Base-by-base conservation (phyloP, 2,329 filamentous ascomycete genomes). In the Ilyonectria mors-panacis region DNA sequence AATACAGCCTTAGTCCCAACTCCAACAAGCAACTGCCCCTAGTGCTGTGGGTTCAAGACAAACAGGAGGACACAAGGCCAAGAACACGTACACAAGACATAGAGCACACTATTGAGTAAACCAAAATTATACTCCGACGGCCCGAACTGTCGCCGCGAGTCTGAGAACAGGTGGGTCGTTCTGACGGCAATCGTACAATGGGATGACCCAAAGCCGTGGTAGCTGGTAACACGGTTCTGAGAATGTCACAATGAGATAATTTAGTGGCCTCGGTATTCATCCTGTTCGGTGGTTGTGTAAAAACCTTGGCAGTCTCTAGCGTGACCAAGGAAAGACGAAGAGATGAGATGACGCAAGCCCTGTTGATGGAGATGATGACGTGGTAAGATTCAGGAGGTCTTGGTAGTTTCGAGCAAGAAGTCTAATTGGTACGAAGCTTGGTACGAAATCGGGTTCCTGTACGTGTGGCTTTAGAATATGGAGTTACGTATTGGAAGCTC, bases 321-420 rank as follows among this genome's bases (percentile, higher is more conserved):
- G 47, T n/a, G 47, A 37, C 37, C 44, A 53, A 42, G 33, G 6
- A 42, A n/a, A 21, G 23, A 28, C 3, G 15, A 21, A 51, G 35
- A 51, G 37, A 42, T 51, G 57, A 60, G 47, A 53, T 60, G 33
- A 44, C 17, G 57, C 35, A 53, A 19, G 45, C 17, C 9, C 10
- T 19, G 23, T 17, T 4, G 33, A 12, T 54, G 59, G 51, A 61
- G 35, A 54, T 35, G 26, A 61, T 7, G 13, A 45, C 23, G 28
- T 37, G 19, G 6, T 26, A 12, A 47, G 12, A 23, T 44, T 17
- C 4, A 28, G 15, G 47, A 30, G 23, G 8, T 17, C 26, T 4
- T 28, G 23, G 7, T 21, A 26, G 45, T 47, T 23, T 47, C 12
- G 45, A 51, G 50, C 13, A 23, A 21, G 28, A 53, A 21, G 50